Conservation (phyloP, 164 flowering plant genomes). For the Umbellularia californica region DNA sequence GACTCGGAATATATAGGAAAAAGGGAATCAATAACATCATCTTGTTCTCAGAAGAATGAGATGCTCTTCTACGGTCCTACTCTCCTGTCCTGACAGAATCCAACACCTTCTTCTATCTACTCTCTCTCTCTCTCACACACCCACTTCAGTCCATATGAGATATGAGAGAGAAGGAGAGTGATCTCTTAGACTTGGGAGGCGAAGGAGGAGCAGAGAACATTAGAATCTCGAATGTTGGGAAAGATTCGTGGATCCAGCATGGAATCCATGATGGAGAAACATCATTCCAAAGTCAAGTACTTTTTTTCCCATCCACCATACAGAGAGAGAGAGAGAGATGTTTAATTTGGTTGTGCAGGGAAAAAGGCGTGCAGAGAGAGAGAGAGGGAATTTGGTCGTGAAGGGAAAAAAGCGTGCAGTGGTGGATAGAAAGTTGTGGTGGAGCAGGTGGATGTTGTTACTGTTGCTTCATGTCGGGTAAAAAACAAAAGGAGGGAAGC, state of each 20-base stretch:
- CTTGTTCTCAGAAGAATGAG: too few relatives aligned
- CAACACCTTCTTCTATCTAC: too few relatives aligned
- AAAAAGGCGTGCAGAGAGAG: not conserved
- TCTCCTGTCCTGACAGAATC: too few relatives aligned
- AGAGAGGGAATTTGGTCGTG: too few relatives aligned
- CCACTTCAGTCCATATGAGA: too few relatives aligned
- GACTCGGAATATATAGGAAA: too few relatives aligned
- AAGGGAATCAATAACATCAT: too few relatives aligned
- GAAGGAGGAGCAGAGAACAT: not conserved
- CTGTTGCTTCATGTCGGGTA: not conserved
- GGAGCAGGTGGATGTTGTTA: not conserved
- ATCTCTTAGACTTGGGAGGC: not conserved
- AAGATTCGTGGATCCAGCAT: not conserved
- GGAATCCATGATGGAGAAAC: not conserved
- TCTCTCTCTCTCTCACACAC: too few relatives aligned
- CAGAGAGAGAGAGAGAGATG: not conserved
- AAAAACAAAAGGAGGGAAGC: not conserved
- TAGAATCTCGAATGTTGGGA: not conserved
- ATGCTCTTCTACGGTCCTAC: too few relatives aligned
- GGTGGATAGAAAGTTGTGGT: not conserved
- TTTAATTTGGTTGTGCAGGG: not conserved
- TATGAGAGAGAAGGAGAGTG: not conserved
- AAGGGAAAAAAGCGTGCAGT: not conserved
- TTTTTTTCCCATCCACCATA: too few relatives aligned
- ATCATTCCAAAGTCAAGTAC: not conserved